Evolutionary conservation across 106 monocot genomes (phyloP).

Genomic region (Acorus gramineus): DNA sequence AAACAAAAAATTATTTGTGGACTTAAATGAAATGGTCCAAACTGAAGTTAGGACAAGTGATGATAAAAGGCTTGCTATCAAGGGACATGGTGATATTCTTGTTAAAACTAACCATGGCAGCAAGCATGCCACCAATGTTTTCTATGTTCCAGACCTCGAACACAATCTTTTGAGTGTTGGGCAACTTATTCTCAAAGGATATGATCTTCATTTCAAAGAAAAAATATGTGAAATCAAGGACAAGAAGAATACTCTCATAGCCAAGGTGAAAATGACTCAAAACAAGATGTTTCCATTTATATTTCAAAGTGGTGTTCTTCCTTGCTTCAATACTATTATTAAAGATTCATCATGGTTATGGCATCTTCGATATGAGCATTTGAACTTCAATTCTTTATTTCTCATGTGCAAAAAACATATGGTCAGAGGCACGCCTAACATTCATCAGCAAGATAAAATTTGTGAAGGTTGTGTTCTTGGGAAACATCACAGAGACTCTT

Average conservation of each 20-base stretch:
- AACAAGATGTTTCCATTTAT: not conserved
- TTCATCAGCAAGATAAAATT: not conserved
- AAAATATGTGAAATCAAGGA: not conserved
- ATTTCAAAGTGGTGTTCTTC: not conserved
- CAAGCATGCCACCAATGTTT: not conserved
- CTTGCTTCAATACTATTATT: not conserved
- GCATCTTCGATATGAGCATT: conserved; percentile 1
- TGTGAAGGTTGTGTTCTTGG: not conserved
- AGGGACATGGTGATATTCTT: not conserved
- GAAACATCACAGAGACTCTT: not conserved
- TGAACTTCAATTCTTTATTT: not conserved
- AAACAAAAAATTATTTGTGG: not conserved
- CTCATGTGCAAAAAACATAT: not conserved
- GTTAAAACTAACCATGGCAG: not conserved
- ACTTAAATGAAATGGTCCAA: not conserved
- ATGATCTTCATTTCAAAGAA: too few relatives aligned
- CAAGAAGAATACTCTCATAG: not conserved
- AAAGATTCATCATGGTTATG: not conserved
- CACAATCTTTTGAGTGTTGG: conserved; percentile 1
- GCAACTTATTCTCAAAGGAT: too few relatives aligned
- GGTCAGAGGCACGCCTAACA: not conserved
- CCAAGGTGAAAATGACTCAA: conserved; percentile 1
- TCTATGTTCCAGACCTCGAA: not conserved
- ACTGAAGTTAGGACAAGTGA: not conserved
- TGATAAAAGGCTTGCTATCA: not conserved